Percentiles rank a stretch among this genome's conserved stretches.
Conservation (phyloP, 495 filamentous ascomycete genomes). For the Hypoxylon perforatum region DNA sequence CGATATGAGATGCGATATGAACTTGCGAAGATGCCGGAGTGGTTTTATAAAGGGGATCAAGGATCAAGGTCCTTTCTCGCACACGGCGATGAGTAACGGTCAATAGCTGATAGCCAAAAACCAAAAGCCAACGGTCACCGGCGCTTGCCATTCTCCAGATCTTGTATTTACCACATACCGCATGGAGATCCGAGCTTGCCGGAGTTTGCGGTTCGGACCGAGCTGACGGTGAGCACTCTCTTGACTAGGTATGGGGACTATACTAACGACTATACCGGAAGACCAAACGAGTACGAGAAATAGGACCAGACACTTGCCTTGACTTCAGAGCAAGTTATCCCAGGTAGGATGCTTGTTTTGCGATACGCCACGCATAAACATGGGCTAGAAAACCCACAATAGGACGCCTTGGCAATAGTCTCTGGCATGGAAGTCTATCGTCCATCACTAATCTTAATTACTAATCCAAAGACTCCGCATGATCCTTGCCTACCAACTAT, state of each 20-base stretch:
- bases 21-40: too few relatives aligned
- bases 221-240: constrained; percentile 12
- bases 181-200: constrained; percentile 30
- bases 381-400: background rate
- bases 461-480: background rate
- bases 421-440: background rate
- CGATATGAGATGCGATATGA: too few relatives aligned
- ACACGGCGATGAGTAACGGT: background rate
- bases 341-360: too few relatives aligned
- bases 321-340: too few relatives aligned
- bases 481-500: background rate
- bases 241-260: background rate
- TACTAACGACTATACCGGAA: background rate
- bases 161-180: background rate
- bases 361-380: too few relatives aligned
- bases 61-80: constrained; percentile 29
- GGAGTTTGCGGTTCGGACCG: constrained; percentile 36
- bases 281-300: too few relatives aligned
- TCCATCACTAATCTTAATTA: too few relatives aligned
- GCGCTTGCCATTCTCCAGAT: background rate
- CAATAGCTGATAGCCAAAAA: background rate
- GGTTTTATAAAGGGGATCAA: constrained; percentile 4
- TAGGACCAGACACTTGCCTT: too few relatives aligned
- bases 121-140: too few relatives aligned
- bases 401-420: background rate